Conservation (phyloP, 2,329 filamentous ascomycete genomes). For the Trichoderma koningiopsis region DNA sequence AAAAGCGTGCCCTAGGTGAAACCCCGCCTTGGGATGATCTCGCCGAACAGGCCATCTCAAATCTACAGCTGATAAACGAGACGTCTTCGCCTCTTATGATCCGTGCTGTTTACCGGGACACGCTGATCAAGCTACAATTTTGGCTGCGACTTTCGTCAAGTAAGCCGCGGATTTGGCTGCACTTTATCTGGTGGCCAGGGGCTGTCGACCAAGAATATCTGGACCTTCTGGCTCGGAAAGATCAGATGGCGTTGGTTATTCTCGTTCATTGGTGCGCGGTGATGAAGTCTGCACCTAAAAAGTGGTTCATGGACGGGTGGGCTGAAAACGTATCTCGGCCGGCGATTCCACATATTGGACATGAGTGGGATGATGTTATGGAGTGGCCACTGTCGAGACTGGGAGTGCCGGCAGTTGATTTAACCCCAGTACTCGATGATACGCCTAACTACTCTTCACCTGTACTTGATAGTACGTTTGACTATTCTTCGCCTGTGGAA, state of each 20-base stretch:
- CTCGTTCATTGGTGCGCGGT: conserved; percentile 15
- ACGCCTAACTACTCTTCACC: background rate
- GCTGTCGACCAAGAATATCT: conserved; percentile 8
- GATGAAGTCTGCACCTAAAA: conserved; percentile 13
- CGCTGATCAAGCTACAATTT: background rate
- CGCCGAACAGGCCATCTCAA: conserved; percentile 3
- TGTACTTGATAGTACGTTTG: too few species aligned
- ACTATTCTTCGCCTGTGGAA: background rate
- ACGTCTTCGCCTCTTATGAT: background rate
- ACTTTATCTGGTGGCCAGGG: conserved; percentile 16
- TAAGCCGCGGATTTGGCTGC: conserved; percentile 5
- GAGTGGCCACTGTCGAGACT: conserved; percentile 7
- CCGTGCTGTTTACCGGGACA: background rate
- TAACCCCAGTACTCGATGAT: background rate
- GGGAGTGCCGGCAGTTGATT: background rate
- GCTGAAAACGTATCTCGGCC: conserved; percentile 6
- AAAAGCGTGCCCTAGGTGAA: background rate
- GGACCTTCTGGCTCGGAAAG: background rate
- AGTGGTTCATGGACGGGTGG: conserved; percentile 17
- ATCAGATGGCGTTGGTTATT: conserved; percentile 10
- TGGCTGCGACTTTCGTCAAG: conserved; percentile 4
- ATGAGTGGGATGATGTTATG: background rate
- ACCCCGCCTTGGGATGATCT: conserved; percentile 7
- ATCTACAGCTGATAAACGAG: conserved; percentile 1
- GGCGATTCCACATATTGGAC: background rate